Base-by-base conservation (phyloP, 805 yeast genomes). In the Sugiyamaella chiloensis region DNA sequence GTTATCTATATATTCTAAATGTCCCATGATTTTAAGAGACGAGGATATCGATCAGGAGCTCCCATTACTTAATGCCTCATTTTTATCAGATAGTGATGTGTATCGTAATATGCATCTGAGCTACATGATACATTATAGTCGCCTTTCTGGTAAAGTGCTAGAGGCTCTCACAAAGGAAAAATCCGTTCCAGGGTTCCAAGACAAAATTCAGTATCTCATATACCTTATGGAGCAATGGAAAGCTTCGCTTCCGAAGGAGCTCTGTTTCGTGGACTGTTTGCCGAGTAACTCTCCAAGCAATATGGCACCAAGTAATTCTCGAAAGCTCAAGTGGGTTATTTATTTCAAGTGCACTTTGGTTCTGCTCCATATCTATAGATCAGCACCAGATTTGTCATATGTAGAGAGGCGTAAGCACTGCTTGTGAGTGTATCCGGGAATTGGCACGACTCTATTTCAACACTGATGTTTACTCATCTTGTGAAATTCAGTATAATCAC, bases 401-500 rank as follows among this genome's bases (percentile, higher is more conserved):
- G 50, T 57, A 11, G 40, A 50, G n/a, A 12, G 62, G 57, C 3
- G 58, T 58, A n/a, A 49, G 51, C 17, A 44, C 56, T 7, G 59
- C 61, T 5, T 43, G 58, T 11, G 57, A 50, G 32, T 55, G 60
- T 8, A 55, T 58, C 16, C 48, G 55, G 11, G 56, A 50, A 42
- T 52, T 58, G 4, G 54, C 43, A 4, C 47, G 59, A 1, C 43
- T 58, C 2, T 56, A 51, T 23, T 51, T 49, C 24, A 46, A 56
- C 34, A 42, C 54, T 4, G 60, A 51, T 20, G 37, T 55, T 14
- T 58, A 58, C 48, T 14, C 48, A 9, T 42, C 47, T 4, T 58
- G 58, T 32, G 56, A 52, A 35, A 48, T 58, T 19, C 62, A 58
- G 44, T 58, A 58, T 44, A 57, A 55, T 40, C 58, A 58, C 26